Percentiles rank a stretch among this genome's conserved stretches.
These are phyloP conservation scores for Wickerhamiella musiphila DNA, from an alignment of 805 yeast genomes.

Conservation along the genomic window DNA sequence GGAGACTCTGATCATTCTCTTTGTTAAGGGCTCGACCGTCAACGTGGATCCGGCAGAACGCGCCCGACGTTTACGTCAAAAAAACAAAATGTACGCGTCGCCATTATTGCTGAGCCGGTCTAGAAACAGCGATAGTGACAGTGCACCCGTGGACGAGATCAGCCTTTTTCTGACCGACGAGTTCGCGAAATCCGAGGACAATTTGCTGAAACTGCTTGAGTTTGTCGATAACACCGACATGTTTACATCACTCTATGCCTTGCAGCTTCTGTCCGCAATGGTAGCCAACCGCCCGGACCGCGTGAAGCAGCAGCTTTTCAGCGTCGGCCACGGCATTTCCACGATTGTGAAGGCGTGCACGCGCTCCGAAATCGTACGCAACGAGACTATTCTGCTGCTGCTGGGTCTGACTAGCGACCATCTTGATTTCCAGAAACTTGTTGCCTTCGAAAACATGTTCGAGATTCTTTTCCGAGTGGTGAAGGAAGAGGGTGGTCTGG, in stretches of 20 bases:
- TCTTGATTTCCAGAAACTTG: conserved; percentile 74
- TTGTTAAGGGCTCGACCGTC: conserved; percentile 40
- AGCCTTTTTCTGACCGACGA: conserved; percentile 94
- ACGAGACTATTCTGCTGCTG: conserved; percentile 64
- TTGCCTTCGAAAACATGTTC: conserved; percentile 87
- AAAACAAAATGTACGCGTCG: conserved; percentile 16
- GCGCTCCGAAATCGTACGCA: conserved; percentile 67
- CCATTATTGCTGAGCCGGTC: conserved; percentile 35
- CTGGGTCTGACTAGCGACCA: conserved; percentile 70
- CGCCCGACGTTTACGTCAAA: conserved; percentile 36
- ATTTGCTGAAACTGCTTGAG: conserved; percentile 32
- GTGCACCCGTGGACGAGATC: conserved; percentile 51
- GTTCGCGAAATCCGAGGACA: conserved; percentile 42
- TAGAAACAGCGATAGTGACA: conserved; percentile 51
- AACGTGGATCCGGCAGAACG: conserved; percentile 58
- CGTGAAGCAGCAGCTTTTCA: conserved; percentile 55
- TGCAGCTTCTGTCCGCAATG: conserved; percentile 73
- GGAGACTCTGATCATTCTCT: conserved; percentile 70
- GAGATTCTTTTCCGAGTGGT: conserved; percentile 67
- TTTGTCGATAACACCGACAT: conserved; percentile 41
- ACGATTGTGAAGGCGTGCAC: conserved; percentile 49
- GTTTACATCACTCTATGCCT: conserved; percentile 60
- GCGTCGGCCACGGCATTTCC: conserved; percentile 66
- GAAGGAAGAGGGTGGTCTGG: conserved; percentile 71
- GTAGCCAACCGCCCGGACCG: conserved; percentile 57